Evolutionary conservation across 2,329 filamentous ascomycete genomes (phyloP), one percentile per base, ranked within the genome.

Genomic region (Calonectria honghensis): DNA sequence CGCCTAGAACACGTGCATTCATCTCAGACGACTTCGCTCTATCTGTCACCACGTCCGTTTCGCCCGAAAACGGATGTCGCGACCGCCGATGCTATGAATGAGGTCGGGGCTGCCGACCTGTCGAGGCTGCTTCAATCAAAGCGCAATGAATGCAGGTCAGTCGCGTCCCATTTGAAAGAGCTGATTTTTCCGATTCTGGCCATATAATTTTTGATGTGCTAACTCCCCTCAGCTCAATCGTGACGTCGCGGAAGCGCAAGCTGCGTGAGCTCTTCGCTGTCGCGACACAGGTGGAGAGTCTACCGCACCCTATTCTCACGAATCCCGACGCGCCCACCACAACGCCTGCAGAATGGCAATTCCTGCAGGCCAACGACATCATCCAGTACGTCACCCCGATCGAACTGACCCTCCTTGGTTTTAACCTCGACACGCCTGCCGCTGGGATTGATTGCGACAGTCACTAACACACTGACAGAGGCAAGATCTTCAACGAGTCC

Each of bases 211-310:
- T 86, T 67, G 82, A 75, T 73, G 72, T 89, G 82, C 85, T 91
- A 77, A 91, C 83, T 51, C 31, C 76, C 76, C 79, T 74, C 84
- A 94, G 92, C 87, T 89, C 91, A 91, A 93, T 94, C 90, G 91
- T 94, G 89, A 91, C 90, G 86, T 95, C 94, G 90, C 94, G 95
- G 87, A 97, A 97, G 91, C 93, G 95, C 86, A 97, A 97, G 90
- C 91, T 98, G 85, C 93, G 94, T 85, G 94, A 97, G 88, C 91
- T 98, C 82, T 98, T 94, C 89, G 90, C 91, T 81, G 91, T 94
- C 90, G 93, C 94, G 89, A 94, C 94, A 85, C 92, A 93, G 85
- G 86, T 89, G 83, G 89, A 92, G 85, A 87, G 88, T 84, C 88
- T 93, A 81, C 91, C 91, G 81, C 89, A 90, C 83, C 86, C 89